A percentile compares a stretch with the other conserved stretches of the same genome.
These are phyloP conservation scores for Paecilomyces sp. DNA, from an alignment of 2,329 filamentous ascomycete species.

Conservation along the genomic window DNA sequence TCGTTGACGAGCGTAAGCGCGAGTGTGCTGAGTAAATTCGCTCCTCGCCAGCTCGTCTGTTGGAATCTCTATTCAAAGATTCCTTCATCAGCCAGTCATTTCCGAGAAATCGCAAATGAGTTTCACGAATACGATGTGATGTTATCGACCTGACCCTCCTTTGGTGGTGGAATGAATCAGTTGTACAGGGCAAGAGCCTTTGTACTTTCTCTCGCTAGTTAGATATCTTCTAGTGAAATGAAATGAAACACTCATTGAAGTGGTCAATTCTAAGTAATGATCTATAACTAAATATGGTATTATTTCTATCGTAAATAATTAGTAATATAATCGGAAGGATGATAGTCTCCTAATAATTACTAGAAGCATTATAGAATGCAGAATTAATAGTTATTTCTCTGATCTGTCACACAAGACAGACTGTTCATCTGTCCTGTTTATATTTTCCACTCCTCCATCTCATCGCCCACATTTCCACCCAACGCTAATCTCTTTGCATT, in stretches of 20 bases:
- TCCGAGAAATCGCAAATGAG: not conserved
- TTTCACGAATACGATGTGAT: not conserved
- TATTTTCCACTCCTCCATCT: conserved; percentile 1
- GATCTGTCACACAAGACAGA: not conserved
- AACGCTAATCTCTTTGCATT: conserved; percentile 48
- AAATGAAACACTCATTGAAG: not conserved
- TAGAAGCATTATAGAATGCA: not conserved
- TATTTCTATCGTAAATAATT: not conserved
- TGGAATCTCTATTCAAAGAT: not conserved
- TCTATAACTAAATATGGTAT: not conserved
- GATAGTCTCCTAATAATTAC: not conserved
- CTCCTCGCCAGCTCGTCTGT: not conserved
- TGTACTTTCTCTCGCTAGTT: not conserved
- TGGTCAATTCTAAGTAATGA: not conserved
- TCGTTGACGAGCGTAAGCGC: conserved; percentile 70
- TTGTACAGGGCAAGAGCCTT: not conserved
- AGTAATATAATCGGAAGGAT: not conserved
- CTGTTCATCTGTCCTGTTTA: not conserved
- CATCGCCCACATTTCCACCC: not conserved
- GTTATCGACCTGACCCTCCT: not conserved
- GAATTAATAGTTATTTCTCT: not conserved
- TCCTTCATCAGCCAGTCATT: not conserved
- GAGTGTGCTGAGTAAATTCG: conserved; percentile 59
- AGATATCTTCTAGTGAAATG: not conserved
- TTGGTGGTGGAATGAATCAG: not conserved